phyloP scores from a whole-genome alignment of 2,329 filamentous ascomycete genomes.

The Aspergillus pseudoterreus region DNA sequence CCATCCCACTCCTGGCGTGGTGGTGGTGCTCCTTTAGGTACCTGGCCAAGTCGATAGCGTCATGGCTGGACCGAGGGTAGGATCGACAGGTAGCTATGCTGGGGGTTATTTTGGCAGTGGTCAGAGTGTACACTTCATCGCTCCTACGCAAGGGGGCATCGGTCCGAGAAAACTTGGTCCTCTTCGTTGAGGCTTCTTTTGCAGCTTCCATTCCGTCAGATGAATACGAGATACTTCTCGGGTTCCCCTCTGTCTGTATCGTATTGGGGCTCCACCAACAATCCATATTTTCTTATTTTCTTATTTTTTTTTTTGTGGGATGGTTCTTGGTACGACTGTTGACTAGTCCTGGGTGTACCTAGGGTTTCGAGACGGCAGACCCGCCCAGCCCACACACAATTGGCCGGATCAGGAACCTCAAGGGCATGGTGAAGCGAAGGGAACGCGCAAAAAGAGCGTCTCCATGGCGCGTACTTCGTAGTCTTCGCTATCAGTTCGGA shows the following conservation, averaged over 20 bases:
- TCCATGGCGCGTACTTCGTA: no score
- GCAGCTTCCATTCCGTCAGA: conserved; percentile 8
- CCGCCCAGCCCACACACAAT: neutral
- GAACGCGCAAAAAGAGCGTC: neutral
- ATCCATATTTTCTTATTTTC: neutral
- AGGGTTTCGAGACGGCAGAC: neutral
- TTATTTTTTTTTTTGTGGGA: neutral
- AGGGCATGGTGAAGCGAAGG: neutral
- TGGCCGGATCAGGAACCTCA: conserved; percentile 3
- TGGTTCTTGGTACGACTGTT: neutral
- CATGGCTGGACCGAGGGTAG: conserved; percentile 7
- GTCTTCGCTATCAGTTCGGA: no score
- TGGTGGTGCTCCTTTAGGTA: neutral
- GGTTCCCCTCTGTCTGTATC: neutral
- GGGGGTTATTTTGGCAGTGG: neutral
- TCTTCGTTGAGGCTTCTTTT: conserved; percentile 9
- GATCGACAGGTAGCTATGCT: neutral
- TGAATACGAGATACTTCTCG: neutral
- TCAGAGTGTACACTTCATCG: conserved; percentile 1
- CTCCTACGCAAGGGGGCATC: conserved; percentile 6
- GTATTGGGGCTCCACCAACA: neutral
- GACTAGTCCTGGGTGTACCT: neutral
- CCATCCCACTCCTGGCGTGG: neutral
- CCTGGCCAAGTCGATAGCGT: conserved; percentile 11
- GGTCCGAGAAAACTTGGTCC: conserved; percentile 4